Base-by-base conservation (phyloP, 2,329 filamentous ascomycete species). In the Alternaria tenuissima region DNA sequence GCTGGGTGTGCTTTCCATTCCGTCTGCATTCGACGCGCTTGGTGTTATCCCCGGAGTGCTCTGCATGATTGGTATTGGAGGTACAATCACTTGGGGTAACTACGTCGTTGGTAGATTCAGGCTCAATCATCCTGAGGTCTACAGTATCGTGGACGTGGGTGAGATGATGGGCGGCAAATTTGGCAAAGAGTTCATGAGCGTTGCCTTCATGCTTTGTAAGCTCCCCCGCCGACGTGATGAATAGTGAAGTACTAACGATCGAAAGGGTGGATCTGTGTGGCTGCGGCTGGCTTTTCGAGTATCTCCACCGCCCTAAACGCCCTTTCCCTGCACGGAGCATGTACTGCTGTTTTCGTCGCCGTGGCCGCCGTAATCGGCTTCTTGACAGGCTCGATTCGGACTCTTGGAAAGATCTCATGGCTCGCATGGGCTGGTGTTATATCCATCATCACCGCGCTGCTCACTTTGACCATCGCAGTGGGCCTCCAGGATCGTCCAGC, bases 311-410 rank as follows among this genome's bases (percentile, higher is more conserved):
- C 51, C 9, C 26, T 58, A 2, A 63, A 62, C 52, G 82, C 80
- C 85, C 57, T 91, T 89, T 69, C 80, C 82, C 26, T 89, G 3
- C 61, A 63, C 43, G 57, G 61, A 18, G 24, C 81, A n/a, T 77
- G 71, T 59, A 59, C 57, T 18, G 68, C 63, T 18, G 58, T 70
- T 55, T 68, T 67, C 18, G 55, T 65, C 11, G 57, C 55, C 12
- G 59, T 68, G 9, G 62, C 65, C 14, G 63, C 62, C 44, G 26
- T 78, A 12, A 57, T 78, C 38, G 75, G 76, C 18, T 61, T 74
- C 30, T 46, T 52, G 41, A 54, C 46, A 7, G 47, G 44, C 12
- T 52, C 43, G 20, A 57, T 63, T 18, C 48, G 52, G 11, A 63
- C 61, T 8, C 43, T 63, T 4, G 57, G 57, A 28, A 49, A 53